phyloP scores from a whole-genome alignment of 345 rosid species.

The Gossypium stocksii region DNA sequence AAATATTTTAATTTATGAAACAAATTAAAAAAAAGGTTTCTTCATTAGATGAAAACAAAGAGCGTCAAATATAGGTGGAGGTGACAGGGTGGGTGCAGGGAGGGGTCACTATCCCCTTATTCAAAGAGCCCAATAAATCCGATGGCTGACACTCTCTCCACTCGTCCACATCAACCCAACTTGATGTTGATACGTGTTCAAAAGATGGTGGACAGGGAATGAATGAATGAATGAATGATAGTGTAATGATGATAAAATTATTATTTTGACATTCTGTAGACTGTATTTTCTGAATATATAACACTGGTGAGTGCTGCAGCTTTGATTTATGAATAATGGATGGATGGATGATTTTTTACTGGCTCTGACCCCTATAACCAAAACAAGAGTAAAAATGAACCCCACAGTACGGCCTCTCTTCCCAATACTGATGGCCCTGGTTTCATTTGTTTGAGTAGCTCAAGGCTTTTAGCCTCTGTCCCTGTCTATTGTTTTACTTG shows the following conservation, averaged over 20 bases:
- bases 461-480: constrained; percentile 23
- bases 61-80: neutral
- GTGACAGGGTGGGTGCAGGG: too few species aligned
- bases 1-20: constrained; percentile 17
- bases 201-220: constrained; percentile 14
- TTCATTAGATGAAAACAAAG: constrained; percentile 18
- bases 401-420: constrained; percentile 19
- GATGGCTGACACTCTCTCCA: constrained; percentile 25
- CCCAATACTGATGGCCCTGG: neutral
- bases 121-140: constrained; percentile 21
- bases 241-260: constrained; percentile 52
- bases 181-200: constrained; percentile 29
- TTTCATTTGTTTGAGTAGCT: constrained; percentile 13
- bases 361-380: neutral
- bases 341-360: constrained; percentile 5
- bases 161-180: constrained; percentile 15
- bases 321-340: constrained; percentile 8
- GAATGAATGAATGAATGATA: constrained; percentile 30
- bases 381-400: neutral
- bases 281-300: neutral
- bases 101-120: neutral
- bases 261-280: constrained; percentile 37
- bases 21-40: neutral
- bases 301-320: constrained; percentile 4
- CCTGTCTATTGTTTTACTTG: constrained; percentile 19